Evolutionary conservation across 768 basidiomycete species (phyloP).

Genomic region (Leccinum barrowsii): DNA sequence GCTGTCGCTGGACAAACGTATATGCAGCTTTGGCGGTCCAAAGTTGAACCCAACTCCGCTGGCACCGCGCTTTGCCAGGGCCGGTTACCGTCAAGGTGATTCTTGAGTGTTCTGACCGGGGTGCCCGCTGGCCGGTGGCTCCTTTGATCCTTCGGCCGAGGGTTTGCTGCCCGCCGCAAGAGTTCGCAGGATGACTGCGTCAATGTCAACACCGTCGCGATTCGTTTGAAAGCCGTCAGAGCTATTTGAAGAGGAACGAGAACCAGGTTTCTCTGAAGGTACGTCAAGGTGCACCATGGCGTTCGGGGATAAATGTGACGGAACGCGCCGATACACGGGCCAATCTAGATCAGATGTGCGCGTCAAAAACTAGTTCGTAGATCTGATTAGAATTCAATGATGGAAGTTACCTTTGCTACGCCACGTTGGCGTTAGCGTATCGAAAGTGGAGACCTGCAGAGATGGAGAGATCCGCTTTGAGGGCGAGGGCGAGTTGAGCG

Average conservation of each 20-base stretch:
- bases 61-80: too few species aligned
- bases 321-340: conserved; percentile 48
- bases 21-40: conserved; percentile 43
- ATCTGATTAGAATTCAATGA: conserved; percentile 37
- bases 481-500: too few species aligned
- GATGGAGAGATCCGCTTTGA: too few species aligned
- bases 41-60: too few species aligned
- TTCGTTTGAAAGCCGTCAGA: conserved; percentile 23
- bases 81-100: too few species aligned
- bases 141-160: too few species aligned
- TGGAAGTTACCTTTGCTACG: conserved; percentile 45
- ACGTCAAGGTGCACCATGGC: conserved; percentile 36
- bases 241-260: conserved; percentile 55
- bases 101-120: too few species aligned
- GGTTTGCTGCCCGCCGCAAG: too few species aligned
- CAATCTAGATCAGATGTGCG: conserved; percentile 40
- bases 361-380: not conserved
- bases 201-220: too few species aligned
- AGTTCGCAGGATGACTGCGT: too few species aligned
- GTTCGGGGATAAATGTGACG: conserved; percentile 47
- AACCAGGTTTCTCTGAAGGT: conserved; percentile 47
- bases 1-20: conserved; percentile 47
- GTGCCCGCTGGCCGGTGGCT: too few species aligned
- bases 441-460: too few species aligned
- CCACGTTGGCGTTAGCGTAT: conserved; percentile 55